Percentiles rank a stretch among this genome's conserved stretches.
phyloP scores from a whole-genome alignment of 768 basidiomycete species.

The Mycena capillaripes region DNA sequence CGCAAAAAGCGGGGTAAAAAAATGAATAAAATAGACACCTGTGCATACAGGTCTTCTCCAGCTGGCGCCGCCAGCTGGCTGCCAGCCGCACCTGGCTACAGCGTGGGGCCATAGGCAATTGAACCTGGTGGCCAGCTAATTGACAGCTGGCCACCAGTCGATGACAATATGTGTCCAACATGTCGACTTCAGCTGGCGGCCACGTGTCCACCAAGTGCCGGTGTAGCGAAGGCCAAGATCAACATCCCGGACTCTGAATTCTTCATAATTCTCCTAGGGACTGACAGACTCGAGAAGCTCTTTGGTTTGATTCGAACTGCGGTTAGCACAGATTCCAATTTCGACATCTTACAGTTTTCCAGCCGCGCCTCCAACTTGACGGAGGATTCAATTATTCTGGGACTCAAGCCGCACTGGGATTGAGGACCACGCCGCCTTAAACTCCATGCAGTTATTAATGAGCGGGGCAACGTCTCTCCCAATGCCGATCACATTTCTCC shows the following conservation, averaged over 20 bases:
- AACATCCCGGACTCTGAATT: conserved; percentile 48
- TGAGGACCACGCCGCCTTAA: conserved; percentile 49
- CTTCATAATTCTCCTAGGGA: conserved; percentile 54
- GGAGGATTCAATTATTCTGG: conserved; percentile 53
- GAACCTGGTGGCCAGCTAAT: too few relatives aligned
- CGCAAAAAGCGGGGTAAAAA: too few relatives aligned
- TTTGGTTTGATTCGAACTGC: conserved; percentile 53
- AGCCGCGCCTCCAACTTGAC: conserved; percentile 46
- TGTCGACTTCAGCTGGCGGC: too few relatives aligned
- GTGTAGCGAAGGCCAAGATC: conserved; percentile 51
- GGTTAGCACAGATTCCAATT: conserved; percentile 50
- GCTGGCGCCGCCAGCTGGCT: too few relatives aligned
- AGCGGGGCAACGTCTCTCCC: conserved; percentile 39
- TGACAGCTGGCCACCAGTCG: too few relatives aligned
- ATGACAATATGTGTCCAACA: too few relatives aligned
- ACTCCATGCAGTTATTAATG: conserved; percentile 42
- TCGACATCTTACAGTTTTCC: conserved; percentile 43
- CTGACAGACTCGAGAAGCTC: conserved; percentile 50
- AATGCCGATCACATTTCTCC: conserved; percentile 53
- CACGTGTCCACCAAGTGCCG: too few relatives aligned
- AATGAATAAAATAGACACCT: too few relatives aligned
- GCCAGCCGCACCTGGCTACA: too few relatives aligned
- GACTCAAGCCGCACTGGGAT: conserved; percentile 55
- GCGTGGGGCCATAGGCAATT: too few relatives aligned
- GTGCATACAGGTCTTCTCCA: too few relatives aligned